A percentile compares a stretch with the other conserved stretches of the same genome.
These are phyloP conservation scores for Solanum habrochaites DNA, from an alignment of 257 asterid species.

Conservation along the genomic window DNA sequence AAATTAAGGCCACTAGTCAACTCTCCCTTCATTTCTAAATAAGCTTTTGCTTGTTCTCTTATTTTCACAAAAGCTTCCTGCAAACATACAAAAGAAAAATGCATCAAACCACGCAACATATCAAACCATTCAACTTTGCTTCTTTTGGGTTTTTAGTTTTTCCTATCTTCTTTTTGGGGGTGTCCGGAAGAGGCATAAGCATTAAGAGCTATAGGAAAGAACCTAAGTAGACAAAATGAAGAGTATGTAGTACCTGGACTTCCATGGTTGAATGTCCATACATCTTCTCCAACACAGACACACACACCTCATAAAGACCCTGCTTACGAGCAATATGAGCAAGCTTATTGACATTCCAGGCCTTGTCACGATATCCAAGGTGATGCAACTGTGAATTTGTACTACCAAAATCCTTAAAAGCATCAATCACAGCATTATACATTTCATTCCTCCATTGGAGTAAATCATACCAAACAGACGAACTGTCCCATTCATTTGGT, in stretches of 20 bases:
- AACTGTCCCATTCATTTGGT: conserved; percentile 98
- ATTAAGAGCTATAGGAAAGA: neutral
- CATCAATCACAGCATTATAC: conserved; percentile 91
- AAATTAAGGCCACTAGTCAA: conserved; percentile 85
- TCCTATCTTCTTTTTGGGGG: neutral
- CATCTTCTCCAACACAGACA: conserved; percentile 88
- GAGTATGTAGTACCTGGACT: conserved; percentile 54
- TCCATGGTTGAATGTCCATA: conserved; percentile 99
- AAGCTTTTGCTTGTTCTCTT: conserved; percentile 98
- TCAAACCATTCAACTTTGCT: neutral
- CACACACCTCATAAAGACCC: conserved; percentile 86
- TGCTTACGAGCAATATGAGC: conserved; percentile 96
- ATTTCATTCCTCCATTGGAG: conserved; percentile 99
- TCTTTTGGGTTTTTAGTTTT: neutral
- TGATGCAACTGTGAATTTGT: conserved; percentile 87
- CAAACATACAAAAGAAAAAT: conserved; percentile 9
- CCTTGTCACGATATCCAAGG: conserved; percentile 98
- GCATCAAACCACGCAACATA: neutral
- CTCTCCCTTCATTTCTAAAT: conserved; percentile 97
- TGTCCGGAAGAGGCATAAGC: neutral
- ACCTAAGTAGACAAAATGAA: neutral
- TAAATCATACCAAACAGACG: conserved; percentile 95
- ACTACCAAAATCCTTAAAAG: conserved; percentile 73
- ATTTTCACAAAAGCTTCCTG: conserved; percentile 98
- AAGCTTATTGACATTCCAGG: conserved; percentile 99